Percentiles rank a stretch among this genome's conserved stretches.
These are phyloP conservation scores for Penicillium canariense DNA, from an alignment of 495 filamentous ascomycete species.

Conservation along the genomic window DNA sequence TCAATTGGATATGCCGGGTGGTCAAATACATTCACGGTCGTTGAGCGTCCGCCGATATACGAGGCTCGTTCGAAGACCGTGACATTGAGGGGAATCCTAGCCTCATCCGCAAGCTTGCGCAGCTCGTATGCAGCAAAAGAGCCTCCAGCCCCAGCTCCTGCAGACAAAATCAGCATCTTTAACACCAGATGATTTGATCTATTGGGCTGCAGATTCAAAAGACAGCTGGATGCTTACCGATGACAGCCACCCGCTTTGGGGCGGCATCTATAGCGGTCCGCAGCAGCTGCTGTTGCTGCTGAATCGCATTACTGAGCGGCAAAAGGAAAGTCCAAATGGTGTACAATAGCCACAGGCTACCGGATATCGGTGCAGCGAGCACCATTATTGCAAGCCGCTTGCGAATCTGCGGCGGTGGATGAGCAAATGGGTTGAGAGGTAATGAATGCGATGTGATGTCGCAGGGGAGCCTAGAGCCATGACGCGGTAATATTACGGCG, in stretches of 20 bases:
- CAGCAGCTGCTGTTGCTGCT: constrained; percentile 27
- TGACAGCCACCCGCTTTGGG: constrained; percentile 46
- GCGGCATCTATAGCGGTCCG: constrained; percentile 9
- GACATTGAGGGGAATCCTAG: constrained; percentile 61
- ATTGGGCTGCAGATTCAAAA: neutral
- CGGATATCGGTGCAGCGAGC: neutral
- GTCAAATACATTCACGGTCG: constrained; percentile 79
- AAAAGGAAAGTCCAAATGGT: constrained; percentile 16
- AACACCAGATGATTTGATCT: neutral
- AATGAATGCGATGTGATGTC: constrained; percentile 9
- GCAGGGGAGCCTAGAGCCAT: neutral
- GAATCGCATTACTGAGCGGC: constrained; percentile 22
- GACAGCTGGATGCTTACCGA: constrained; percentile 33
- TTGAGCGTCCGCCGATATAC: constrained; percentile 84
- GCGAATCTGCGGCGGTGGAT: neutral
- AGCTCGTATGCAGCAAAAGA: constrained; percentile 85
- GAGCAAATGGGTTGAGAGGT: neutral
- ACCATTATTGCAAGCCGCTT: neutral
- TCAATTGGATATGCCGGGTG: constrained; percentile 72
- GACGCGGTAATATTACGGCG: constrained; percentile 10
- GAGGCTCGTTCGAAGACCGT: constrained; percentile 82
- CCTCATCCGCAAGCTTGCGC: constrained; percentile 59
- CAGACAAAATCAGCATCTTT: constrained; percentile 1
- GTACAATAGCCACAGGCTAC: constrained; percentile 2
- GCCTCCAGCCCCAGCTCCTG: constrained; percentile 89